These are phyloP conservation scores for Calonectria pseudoreteaudii DNA, from an alignment of 2,329 filamentous ascomycete genomes.

Conservation along the genomic window DNA sequence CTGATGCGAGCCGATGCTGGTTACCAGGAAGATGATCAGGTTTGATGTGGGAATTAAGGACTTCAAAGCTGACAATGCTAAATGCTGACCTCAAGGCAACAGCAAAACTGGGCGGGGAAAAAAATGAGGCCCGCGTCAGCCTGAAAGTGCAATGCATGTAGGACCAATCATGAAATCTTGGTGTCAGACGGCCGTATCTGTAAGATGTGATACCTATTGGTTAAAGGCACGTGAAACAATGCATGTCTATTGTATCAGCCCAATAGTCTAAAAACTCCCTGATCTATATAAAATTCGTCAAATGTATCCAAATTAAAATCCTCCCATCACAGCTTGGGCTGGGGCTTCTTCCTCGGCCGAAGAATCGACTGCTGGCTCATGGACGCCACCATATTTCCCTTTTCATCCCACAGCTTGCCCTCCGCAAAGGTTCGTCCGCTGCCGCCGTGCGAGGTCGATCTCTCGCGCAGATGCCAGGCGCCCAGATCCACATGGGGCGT, in stretches of 20 bases:
- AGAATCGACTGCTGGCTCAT: slow-evolving; percentile 62
- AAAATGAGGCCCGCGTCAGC: not conserved
- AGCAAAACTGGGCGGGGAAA: not conserved
- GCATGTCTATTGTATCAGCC: not conserved
- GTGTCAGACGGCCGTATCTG: not conserved
- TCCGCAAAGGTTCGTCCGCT: slow-evolving; percentile 59
- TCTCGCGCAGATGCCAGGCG: slow-evolving; percentile 58
- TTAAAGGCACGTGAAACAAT: not conserved
- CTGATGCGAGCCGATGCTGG: not conserved
- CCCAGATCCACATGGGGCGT: slow-evolving; percentile 51
- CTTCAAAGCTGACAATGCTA: not conserved
- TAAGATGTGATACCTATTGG: not conserved
- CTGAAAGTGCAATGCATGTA: not conserved
- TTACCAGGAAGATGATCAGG: not conserved
- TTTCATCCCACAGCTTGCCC: slow-evolving; percentile 56
- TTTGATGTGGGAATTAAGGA: not conserved
- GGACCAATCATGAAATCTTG: not conserved
- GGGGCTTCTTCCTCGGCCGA: slow-evolving; percentile 30
- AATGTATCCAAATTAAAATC: not conserved
- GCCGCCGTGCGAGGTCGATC: slow-evolving; percentile 50
- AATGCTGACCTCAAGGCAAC: not conserved
- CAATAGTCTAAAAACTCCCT: not conserved
- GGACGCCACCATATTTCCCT: slow-evolving; percentile 57
- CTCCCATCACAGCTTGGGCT: slow-evolving; percentile 23
- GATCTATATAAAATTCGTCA: not conserved